Conservation (phyloP, 208 protist species). For the Wallacemonas sp. region DNA sequence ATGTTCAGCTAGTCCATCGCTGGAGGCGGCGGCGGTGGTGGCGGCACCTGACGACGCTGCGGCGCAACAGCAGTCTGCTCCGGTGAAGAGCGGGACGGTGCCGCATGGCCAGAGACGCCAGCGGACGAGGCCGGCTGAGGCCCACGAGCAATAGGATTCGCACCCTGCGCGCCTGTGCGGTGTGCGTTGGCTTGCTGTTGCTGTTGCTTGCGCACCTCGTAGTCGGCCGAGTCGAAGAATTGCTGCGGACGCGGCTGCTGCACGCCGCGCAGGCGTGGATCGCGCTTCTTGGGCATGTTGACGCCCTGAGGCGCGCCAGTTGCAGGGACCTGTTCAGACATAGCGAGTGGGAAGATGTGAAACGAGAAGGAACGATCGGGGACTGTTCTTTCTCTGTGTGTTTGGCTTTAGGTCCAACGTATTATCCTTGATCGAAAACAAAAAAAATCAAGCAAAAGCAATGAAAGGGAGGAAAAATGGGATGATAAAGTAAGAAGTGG, state of each 20-base stretch:
- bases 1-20: too few relatives aligned
- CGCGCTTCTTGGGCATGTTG: constrained; percentile 89
- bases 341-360: constrained; percentile 12
- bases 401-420: too few relatives aligned
- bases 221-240: constrained; percentile 90
- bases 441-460: background rate
- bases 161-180: background rate
- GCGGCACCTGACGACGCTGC: constrained; percentile 12
- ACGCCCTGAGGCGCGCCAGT: constrained; percentile 51
- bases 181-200: constrained; percentile 20
- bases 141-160: constrained; percentile 1
- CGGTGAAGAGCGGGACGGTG: constrained; percentile 12
- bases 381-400: background rate
- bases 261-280: constrained; percentile 78
- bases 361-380: constrained; percentile 4
- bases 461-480: background rate
- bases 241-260: constrained; percentile 69
- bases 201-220: constrained; percentile 82
- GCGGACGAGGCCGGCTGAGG: background rate
- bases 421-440: too few relatives aligned
- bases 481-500: background rate
- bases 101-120: constrained; percentile 1
- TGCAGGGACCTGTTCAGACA: constrained; percentile 11
- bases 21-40: constrained; percentile 14
- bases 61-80: constrained; percentile 8